Evolutionary conservation across 2,329 filamentous ascomycete species (phyloP), one percentile per base, ranked within the genome.

Genomic region (Nannizziopsis barbatae): DNA sequence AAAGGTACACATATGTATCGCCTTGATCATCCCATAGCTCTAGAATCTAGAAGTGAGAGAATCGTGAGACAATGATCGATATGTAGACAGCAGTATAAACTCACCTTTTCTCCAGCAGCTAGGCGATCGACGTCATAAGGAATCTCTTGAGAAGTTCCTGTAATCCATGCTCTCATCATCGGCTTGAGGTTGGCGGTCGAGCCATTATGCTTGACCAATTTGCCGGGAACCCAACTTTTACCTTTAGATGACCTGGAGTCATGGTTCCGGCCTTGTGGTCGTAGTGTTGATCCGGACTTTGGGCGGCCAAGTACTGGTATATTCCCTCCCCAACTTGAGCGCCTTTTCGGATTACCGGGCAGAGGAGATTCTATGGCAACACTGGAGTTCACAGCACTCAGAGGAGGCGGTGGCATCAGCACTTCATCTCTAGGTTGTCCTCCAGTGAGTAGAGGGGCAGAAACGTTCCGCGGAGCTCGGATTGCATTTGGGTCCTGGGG

Each of bases 1-100:
- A 81, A 11, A 82, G 68, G 56, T 81, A 77, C n/a, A 83, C 70
- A 52, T 74, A 71, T 11, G 77, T 80, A 59, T 81, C 77, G n/a
- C 75, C 79, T 41, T 71, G 60, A 2, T 79, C 74, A 55, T 80
- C 75, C 79, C 79, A 83, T 7, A 82, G 61, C 56, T 82, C 79
- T 18, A 37, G 12, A n/a, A 55, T 45, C 53, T 55, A 52, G 20
- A 20, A 14, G 12, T 35, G 20, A 31, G 45, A 36, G 22, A 17
- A 17, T 36, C 8, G 36, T 36, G 6, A 42, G 22, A 49, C 15
- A 9, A 12, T 11, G 17, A 20, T 36, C 12, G 39, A 3, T n/a
- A 35, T 32, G 14, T 17, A 46, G 11, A 11, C 43, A 30, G 11
- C 8, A 27, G 50, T 18, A 9, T 35, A 17, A 43, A 56, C 68